Conservation (phyloP, 768 basidiomycete species). For the Tricholoma terreum region DNA sequence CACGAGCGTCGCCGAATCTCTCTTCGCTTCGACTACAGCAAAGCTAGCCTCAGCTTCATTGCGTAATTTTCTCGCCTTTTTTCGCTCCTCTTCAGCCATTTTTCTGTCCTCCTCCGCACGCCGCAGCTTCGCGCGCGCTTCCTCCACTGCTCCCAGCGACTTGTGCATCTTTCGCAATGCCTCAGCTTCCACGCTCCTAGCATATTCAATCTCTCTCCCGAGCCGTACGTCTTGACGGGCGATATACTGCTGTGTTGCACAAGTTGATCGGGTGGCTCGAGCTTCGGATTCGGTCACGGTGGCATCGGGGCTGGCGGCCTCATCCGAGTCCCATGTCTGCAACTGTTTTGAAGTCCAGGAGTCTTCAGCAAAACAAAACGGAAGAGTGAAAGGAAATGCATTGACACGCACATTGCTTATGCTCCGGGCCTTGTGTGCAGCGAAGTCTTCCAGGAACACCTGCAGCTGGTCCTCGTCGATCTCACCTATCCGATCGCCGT, state of each 20-base stretch:
- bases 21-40: background rate
- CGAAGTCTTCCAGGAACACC: background rate
- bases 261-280: background rate
- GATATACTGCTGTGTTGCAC: background rate
- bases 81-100: background rate
- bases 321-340: background rate
- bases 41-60: background rate
- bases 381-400: too few species aligned
- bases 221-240: background rate
- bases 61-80: background rate
- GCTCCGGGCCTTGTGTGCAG: background rate
- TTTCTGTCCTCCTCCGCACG: background rate
- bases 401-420: background rate
- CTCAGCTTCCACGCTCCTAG: background rate
- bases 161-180: background rate
- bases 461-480: background rate
- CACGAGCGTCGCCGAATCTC: too few species aligned
- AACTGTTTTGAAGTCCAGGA: too few species aligned
- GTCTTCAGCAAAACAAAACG: too few species aligned
- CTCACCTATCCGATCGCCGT: too few species aligned
- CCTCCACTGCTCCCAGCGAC: background rate
- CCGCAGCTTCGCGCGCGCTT: background rate
- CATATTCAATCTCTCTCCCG: background rate
- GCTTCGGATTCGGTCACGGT: background rate
- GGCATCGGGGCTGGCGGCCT: too few species aligned